phyloP scores from a whole-genome alignment of 148 eudicot genomes.

The Beta vulgaris region DNA sequence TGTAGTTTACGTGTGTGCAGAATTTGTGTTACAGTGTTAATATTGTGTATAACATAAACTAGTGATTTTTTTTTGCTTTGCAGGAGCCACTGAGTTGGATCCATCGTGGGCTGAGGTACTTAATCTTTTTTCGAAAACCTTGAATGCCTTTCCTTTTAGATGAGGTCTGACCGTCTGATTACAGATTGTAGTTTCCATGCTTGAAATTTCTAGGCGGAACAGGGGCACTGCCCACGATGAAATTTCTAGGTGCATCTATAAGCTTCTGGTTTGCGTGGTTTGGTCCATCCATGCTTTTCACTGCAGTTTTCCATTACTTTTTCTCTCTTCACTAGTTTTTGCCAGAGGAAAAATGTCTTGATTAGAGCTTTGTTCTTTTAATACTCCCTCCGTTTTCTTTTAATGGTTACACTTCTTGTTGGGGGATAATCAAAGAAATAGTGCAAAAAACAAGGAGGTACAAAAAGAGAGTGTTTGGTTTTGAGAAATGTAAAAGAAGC shows the following conservation, averaged over 20 bases:
- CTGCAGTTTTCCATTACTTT: not conserved
- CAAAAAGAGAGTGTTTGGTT: no score
- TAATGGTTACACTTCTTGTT: no score
- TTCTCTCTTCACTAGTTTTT: not conserved
- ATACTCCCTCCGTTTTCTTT: no score
- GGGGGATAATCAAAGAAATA: no score
- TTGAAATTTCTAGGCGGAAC: not conserved
- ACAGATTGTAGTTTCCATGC: not conserved
- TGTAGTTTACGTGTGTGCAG: not conserved
- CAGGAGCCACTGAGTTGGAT: constrained; percentile 80
- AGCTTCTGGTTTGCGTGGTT: not conserved
- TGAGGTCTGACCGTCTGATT: not conserved
- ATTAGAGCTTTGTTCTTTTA: no score
- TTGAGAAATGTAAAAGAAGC: no score
- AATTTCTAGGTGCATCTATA: no score
- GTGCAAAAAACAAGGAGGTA: no score
- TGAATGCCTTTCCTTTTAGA: not conserved
- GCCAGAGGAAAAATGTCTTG: not conserved
- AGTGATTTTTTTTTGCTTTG: constrained; percentile 19
- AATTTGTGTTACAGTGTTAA: not conserved
- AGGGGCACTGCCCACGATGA: not conserved
- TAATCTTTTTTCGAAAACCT: constrained; percentile 1
- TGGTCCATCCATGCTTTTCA: not conserved
- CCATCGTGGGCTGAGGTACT: constrained; percentile 83
- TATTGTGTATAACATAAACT: not conserved